A percentile compares a stretch with the other conserved stretches of the same genome.
Evolutionary conservation across 768 basidiomycete species (phyloP).

Genomic region (Suillus bovinus): DNA sequence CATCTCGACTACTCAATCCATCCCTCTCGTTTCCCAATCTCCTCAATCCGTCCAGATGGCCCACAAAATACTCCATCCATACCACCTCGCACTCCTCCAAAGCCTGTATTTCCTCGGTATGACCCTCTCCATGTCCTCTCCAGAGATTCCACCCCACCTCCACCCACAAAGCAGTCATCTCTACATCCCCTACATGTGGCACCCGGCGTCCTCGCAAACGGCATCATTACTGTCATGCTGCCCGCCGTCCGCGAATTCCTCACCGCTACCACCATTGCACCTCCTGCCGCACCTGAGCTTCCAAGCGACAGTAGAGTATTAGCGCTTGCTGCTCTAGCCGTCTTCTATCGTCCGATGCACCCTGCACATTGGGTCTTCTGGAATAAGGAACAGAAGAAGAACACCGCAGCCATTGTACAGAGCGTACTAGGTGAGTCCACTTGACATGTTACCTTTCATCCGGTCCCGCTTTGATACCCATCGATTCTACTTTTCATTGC

Average conservation of each 20-base stretch:
- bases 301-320: slow-evolving; percentile 46
- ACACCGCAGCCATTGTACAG: slow-evolving; percentile 54
- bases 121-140: slow-evolving; percentile 33
- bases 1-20: background rate
- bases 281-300: slow-evolving; percentile 40
- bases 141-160: slow-evolving; percentile 19
- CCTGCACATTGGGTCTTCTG: slow-evolving; percentile 67
- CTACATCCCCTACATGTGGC: slow-evolving; percentile 28
- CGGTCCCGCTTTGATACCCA: background rate
- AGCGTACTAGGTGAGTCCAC: slow-evolving; percentile 51
- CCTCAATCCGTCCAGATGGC: slow-evolving; percentile 37
- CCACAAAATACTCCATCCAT: slow-evolving; percentile 21
- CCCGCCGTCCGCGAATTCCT: slow-evolving; percentile 53
- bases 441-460: background rate
- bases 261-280: slow-evolving; percentile 37
- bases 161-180: slow-evolving; percentile 20
- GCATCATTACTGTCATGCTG: slow-evolving; percentile 46
- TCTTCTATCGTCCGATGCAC: slow-evolving; percentile 55
- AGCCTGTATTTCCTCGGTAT: slow-evolving; percentile 31
- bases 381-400: slow-evolving; percentile 48
- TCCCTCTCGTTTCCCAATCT: slow-evolving; percentile 36
- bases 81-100: slow-evolving; percentile 24
- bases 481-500: background rate
- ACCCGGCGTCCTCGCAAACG: slow-evolving; percentile 38
- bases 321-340: slow-evolving; percentile 59